Evolutionary conservation across 441 rosid genomes (phyloP).

Genomic region (Erodium chrysanthum): DNA sequence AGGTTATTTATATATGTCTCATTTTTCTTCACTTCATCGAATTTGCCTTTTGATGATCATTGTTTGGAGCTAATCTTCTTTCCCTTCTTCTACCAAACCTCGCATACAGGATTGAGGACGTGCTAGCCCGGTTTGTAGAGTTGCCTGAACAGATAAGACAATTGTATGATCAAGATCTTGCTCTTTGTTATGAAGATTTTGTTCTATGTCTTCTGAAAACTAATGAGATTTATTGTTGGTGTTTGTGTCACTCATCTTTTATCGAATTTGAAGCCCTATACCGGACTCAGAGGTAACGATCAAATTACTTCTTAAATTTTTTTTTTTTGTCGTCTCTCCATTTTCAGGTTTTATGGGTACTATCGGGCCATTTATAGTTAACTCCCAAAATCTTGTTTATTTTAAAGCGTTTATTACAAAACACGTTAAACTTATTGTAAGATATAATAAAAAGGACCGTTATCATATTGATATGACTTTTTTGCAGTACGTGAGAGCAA

Average conservation of each 20-base stretch:
- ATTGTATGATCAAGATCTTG: slow-evolving; percentile 1
- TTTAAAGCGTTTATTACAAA: background rate
- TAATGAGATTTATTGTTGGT: background rate
- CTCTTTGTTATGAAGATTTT: background rate
- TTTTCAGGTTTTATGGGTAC: background rate
- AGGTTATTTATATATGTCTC: background rate
- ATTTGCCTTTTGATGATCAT: too few relatives aligned
- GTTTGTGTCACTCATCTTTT: background rate
- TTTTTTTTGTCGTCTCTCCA: background rate
- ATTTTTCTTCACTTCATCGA: background rate
- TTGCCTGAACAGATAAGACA: background rate
- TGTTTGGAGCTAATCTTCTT: background rate
- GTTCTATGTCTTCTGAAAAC: background rate
- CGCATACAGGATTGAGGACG: background rate
- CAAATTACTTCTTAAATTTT: background rate
- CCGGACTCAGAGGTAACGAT: background rate
- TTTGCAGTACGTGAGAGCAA: background rate
- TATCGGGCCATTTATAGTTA: background rate
- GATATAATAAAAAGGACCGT: too few relatives aligned
- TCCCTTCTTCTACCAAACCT: background rate
- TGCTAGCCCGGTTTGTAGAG: background rate
- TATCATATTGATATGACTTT: background rate
- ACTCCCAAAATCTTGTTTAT: background rate
- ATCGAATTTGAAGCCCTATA: background rate
- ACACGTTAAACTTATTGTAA: too few relatives aligned